Evolutionary conservation across 2,329 filamentous ascomycete genomes (phyloP).

Genomic region (Sphaceloma murrayae): DNA sequence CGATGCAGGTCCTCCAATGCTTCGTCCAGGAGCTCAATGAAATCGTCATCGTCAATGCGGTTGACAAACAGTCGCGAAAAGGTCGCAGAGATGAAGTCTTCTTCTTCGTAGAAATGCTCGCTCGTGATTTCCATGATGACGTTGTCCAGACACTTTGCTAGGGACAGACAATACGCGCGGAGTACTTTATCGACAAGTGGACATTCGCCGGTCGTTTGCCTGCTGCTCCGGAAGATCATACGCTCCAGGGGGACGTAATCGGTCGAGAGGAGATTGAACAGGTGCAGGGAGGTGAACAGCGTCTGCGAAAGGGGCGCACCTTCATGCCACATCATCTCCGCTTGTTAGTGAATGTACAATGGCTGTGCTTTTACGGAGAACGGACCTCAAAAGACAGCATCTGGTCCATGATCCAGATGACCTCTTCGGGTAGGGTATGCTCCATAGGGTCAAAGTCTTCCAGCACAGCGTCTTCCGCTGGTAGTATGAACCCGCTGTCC

Average conservation of each 20-base stretch:
- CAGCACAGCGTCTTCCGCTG: constrained; percentile 32
- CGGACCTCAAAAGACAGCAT: constrained; percentile 75
- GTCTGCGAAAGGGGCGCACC: constrained; percentile 95
- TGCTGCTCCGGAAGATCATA: constrained; percentile 8
- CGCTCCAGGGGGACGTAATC: constrained; percentile 25
- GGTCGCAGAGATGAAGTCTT: constrained; percentile 90
- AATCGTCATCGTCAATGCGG: constrained; percentile 47
- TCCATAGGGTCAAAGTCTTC: constrained; percentile 57
- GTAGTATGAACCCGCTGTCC: constrained; percentile 80
- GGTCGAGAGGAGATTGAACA: constrained; percentile 60
- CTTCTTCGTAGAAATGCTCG: constrained; percentile 95
- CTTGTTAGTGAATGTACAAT: background rate
- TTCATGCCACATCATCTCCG: constrained; percentile 89
- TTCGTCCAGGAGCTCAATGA: constrained; percentile 46
- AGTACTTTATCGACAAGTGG: constrained; percentile 55
- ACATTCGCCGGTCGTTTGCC: background rate
- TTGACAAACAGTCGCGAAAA: constrained; percentile 72
- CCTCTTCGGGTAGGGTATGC: constrained; percentile 62
- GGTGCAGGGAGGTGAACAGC: constrained; percentile 82
- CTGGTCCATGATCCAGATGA: constrained; percentile 90
- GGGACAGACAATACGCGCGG: constrained; percentile 72
- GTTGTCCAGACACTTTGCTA: constrained; percentile 73
- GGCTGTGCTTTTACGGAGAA: background rate
- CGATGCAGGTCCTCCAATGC: constrained; percentile 43
- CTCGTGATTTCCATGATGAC: constrained; percentile 67